Evolutionary conservation across 305 asterid species (phyloP).

Genomic region (Petunia hybrid): DNA sequence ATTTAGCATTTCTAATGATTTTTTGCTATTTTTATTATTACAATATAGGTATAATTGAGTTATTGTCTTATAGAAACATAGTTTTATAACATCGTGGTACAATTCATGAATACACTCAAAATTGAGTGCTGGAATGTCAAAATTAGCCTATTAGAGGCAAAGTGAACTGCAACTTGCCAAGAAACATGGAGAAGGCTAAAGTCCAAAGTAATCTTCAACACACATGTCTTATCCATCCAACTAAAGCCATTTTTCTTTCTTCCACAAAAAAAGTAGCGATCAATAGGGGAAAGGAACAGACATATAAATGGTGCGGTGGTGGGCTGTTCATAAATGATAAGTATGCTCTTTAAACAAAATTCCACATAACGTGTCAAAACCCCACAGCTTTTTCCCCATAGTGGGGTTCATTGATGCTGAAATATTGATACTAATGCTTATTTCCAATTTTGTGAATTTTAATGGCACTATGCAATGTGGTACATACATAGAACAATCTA

Average conservation of each 20-base stretch:
- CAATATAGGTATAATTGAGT: too few relatives aligned
- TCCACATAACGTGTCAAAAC: constrained; percentile 29
- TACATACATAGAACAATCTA: constrained; percentile 23
- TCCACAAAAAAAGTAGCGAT: constrained; percentile 18
- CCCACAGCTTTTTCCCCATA: not conserved
- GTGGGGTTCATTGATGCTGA: not conserved
- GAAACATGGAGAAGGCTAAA: constrained; percentile 16
- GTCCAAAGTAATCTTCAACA: constrained; percentile 19
- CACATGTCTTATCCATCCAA: constrained; percentile 22
- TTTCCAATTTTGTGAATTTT: constrained; percentile 27
- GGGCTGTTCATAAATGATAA: not conserved
- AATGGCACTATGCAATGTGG: constrained; percentile 1
- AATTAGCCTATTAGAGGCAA: not conserved
- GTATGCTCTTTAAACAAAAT: not conserved
- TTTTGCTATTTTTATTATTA: too few relatives aligned
- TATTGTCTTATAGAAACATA: too few relatives aligned
- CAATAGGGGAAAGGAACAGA: not conserved
- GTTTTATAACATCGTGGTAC: too few relatives aligned
- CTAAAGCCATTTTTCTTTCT: not conserved
- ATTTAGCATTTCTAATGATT: too few relatives aligned
- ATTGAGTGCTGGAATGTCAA: too few relatives aligned
- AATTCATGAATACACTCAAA: too few relatives aligned
- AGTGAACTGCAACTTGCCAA: constrained; percentile 8
- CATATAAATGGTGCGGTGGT: constrained; percentile 10
- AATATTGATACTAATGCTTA: not conserved